Evolutionary conservation across 805 yeast genomes (phyloP), one percentile per base, ranked within the genome.

Genomic region (Candida golubevii): DNA sequence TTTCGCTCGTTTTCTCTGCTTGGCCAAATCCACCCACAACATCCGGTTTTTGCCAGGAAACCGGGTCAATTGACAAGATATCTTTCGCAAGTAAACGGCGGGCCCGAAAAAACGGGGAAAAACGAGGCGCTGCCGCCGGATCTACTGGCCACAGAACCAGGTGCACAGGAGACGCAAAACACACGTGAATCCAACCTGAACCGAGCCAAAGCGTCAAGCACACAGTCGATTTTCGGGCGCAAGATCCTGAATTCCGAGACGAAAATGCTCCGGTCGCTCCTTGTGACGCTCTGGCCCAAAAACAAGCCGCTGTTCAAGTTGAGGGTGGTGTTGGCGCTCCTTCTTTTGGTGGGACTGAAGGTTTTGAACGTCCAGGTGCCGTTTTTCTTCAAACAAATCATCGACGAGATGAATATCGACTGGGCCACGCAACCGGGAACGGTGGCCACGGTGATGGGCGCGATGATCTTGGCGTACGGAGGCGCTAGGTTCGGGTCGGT

Each of bases 361-460:
- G 60, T 93, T 7, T 70, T 93, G 32, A 93, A 90, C 61, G 96
- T 93, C 6, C 96, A 93, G 62, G 99, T 93, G 6, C 99, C 99
- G 0, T 89, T 93, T 60, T 90, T 80, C 65, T 93, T 93, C 75
- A 93, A 71, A 47, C 74, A 79, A 28, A 91, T 88, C 41, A 82
- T 93, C 37, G 98, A 93, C 66, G 79, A 82, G 10, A 90, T 91
- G 97, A 93, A 91, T 60, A 76, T 90, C 26, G 96, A 89, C 56
- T 88, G 96, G 95, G 50, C 67, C 5, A 65, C 72, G 13, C 74
- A 80, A 30, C 62, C 73, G n/a, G 85, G 88, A 1, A 79, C 82
- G 3, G 70, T 83, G 0, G 73, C 80, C 4, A 75, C 89, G 1
- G 83, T 85, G 33, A 85, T 87, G 6, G 76, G 83, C 2, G 67